A percentile compares a stretch with the other conserved stretches of the same genome.
These are phyloP conservation scores for Sporothrix euskadiensis DNA, from an alignment of 2,329 filamentous ascomycete genomes.

Conservation along the genomic window DNA sequence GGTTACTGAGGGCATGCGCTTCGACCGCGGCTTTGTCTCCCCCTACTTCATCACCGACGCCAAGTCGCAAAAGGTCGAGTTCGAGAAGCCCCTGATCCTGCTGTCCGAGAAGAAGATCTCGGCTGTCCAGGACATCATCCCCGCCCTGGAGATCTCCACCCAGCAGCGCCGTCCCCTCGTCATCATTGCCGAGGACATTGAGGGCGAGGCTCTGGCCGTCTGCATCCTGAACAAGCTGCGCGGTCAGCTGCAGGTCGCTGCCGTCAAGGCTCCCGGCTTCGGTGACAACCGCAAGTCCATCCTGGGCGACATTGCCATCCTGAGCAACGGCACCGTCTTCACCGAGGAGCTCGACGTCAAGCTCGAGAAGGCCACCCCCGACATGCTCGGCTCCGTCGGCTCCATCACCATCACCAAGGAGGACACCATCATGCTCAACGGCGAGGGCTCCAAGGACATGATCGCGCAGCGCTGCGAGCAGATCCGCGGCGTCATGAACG, in stretches of 20 bases:
- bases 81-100: conserved; percentile 98
- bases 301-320: conserved; percentile 90
- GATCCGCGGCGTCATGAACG: conserved; percentile 94
- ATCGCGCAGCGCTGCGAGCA: conserved; percentile 97
- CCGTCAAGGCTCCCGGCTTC: conserved; percentile 98
- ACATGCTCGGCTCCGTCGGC: conserved; percentile 95
- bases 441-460: conserved; percentile 89
- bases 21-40: conserved; percentile 97
- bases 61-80: conserved; percentile 99
- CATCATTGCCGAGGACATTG: conserved; percentile 99
- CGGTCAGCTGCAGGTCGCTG: conserved; percentile 96
- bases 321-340: conserved; percentile 98
- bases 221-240: conserved; percentile 99
- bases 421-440: conserved; percentile 98
- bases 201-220: conserved; percentile 95
- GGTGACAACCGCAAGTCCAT: conserved; percentile 99
- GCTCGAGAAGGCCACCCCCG: conserved; percentile 94
- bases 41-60: conserved; percentile 99
- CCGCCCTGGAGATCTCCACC: conserved; percentile 94
- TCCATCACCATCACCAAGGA: conserved; percentile 99
- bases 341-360: conserved; percentile 98
- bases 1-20: conserved; percentile 99
- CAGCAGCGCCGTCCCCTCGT: conserved; percentile 92
- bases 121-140: conserved; percentile 97
- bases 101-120: conserved; percentile 99